Conservation (phyloP, 176 grass and related monocot species). For the Phoenix roebelenii region DNA sequence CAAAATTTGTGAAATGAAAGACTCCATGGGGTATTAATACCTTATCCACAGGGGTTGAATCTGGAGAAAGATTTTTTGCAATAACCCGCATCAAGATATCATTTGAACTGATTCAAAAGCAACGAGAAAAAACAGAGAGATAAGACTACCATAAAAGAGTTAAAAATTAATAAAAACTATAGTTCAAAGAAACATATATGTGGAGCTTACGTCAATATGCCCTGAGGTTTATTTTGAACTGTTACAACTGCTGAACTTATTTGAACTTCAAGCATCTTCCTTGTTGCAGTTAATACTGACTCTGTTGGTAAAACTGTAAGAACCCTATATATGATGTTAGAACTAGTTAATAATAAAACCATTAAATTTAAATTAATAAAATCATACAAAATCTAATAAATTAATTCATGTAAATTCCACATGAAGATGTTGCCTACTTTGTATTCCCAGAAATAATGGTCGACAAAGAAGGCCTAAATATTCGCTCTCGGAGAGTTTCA, state of each 20-base stretch:
- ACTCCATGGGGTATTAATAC: constrained; percentile 4
- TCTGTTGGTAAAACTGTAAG: constrained; percentile 45
- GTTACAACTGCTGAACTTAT: constrained; percentile 51
- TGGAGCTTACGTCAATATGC: constrained; percentile 67
- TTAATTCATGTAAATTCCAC: not conserved
- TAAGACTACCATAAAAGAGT: not conserved
- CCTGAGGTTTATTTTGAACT: constrained; percentile 40
- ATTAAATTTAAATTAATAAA: not conserved
- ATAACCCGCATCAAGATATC: constrained; percentile 77
- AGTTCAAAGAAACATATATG: not conserved
- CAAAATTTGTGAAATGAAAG: too few relatives aligned
- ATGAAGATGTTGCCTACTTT: constrained; percentile 30
- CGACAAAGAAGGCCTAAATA: constrained; percentile 56
- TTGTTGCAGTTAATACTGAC: constrained; percentile 45
- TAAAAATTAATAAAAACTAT: not conserved
- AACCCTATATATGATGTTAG: constrained; percentile 24
- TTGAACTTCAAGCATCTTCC: constrained; percentile 63
- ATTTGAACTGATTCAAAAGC: constrained; percentile 29
- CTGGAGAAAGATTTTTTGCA: constrained; percentile 43
- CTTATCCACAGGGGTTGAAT: constrained; percentile 44
- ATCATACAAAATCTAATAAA: too few relatives aligned
- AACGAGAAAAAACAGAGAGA: constrained; percentile 7
- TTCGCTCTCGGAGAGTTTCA: constrained; percentile 52
- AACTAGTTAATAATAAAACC: not conserved
- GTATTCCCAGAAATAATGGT: constrained; percentile 35